Evolutionary conservation across 2,329 filamentous ascomycete genomes (phyloP).

Genomic region (Penicillium sp.): DNA sequence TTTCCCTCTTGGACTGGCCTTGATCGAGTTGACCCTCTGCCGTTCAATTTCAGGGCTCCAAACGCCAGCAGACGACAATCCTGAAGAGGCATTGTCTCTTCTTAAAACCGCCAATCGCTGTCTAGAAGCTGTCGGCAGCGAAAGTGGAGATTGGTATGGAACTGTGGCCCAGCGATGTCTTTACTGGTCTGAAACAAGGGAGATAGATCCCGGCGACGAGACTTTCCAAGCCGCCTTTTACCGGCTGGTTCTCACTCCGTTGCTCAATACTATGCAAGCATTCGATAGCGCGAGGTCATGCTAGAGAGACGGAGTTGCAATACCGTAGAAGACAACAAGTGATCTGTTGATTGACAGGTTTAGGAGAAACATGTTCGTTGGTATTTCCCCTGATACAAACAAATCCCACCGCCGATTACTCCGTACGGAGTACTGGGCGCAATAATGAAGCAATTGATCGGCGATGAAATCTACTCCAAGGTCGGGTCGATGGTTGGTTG

Average conservation of each 20-base stretch:
- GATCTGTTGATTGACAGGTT: background rate
- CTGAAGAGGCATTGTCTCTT: constrained; percentile 4
- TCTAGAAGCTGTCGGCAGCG: background rate
- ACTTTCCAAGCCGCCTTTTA: background rate
- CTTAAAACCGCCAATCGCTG: constrained; percentile 10
- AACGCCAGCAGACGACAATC: constrained; percentile 1
- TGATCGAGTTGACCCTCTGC: constrained; percentile 1
- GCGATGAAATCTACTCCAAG: background rate
- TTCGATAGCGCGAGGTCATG: background rate
- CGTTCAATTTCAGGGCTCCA: background rate
- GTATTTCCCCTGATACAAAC: no score
- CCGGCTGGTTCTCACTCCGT: background rate
- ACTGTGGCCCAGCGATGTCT: constrained; percentile 5
- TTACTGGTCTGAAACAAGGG: constrained; percentile 8
- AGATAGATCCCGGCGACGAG: constrained; percentile 4
- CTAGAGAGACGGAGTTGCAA: background rate
- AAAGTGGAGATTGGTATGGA: constrained; percentile 4
- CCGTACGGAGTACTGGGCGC: no score
- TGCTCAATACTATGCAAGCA: background rate
- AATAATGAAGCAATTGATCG: background rate
- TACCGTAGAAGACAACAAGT: background rate
- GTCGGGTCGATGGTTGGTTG: background rate
- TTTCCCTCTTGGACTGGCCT: constrained; percentile 1
- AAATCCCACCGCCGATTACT: no score
- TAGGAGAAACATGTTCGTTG: background rate